Evolutionary conservation across 192 early-diverging fungal genomes (phyloP), one percentile per base, ranked within the genome.

Genomic region (Globomyces pollinis-pini): DNA sequence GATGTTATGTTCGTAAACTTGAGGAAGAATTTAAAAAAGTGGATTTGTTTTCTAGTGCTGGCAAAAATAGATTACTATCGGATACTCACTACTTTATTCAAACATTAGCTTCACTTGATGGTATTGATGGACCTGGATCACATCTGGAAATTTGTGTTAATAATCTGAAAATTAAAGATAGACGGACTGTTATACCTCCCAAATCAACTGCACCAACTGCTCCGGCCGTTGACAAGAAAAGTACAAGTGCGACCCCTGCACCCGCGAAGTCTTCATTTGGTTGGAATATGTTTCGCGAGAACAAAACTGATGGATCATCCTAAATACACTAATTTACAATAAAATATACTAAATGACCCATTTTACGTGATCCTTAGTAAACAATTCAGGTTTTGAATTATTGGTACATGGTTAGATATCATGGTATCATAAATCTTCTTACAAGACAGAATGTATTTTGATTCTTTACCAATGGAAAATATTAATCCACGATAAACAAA

Each of bases 61-160:
- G 85, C 7, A 90, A 90, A 63, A 83, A 79, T 26, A 80, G 88
- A 64, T 67, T 92, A n/a, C 67, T 91, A 63, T 76, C 77, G 31
- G 91, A 92, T 63, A 77, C 83, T 7, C 86, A 91, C 53, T 86
- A 81, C 56, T 78, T 90, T 51, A 75, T 86, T 16, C 69, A 76
- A 29, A 61, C 79, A 13, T 67, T 93, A 15, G 80, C 83, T 5
- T 72, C 75, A 5, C 71, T 93, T 15, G 88, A 88, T 31, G 62
- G 80, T 15, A 56, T 88, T 15, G 79, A 90, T 43, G 82, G 88
- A 3, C 86, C 88, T 1, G 87, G 86, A 12, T 81, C 76, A 66
- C 73, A 79, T 45, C 75, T 90, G 16, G 84, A 86, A 50, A 87
- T 92, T 4, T 73, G 82, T 1, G 88, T 89, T 36, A 91, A 89